These are phyloP conservation scores for Phytophthora vignae DNA, from an alignment of 352 stramenopile genomes.

Conservation along the genomic window DNA sequence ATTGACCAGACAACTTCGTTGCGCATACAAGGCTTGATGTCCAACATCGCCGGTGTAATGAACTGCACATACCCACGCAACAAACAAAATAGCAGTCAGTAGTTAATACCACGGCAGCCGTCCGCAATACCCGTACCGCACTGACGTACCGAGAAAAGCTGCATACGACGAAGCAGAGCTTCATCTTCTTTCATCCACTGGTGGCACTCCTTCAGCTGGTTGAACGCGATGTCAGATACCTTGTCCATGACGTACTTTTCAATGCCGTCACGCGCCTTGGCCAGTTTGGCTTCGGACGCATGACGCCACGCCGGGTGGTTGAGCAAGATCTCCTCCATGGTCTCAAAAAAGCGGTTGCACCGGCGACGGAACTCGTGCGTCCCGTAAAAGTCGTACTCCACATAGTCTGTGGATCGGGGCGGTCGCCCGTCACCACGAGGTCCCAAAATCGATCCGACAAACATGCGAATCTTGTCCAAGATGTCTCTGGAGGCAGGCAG, in stretches of 20 bases:
- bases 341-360: slow-evolving; percentile 77
- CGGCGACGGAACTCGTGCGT: slow-evolving; percentile 72
- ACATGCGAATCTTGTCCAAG: slow-evolving; percentile 75
- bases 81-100: not conserved
- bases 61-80: slow-evolving; percentile 19
- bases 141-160: slow-evolving; percentile 72
- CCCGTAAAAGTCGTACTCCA: slow-evolving; percentile 87
- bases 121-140: not conserved
- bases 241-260: slow-evolving; percentile 95
- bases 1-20: slow-evolving; percentile 92
- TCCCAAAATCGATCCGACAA: slow-evolving; percentile 80
- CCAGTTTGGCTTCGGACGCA: slow-evolving; percentile 63
- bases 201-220: slow-evolving; percentile 67
- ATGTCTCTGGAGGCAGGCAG: slow-evolving; percentile 78
- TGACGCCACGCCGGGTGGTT: slow-evolving; percentile 73
- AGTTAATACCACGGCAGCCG: not conserved
- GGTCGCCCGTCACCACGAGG: slow-evolving; percentile 77
- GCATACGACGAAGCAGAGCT: slow-evolving; percentile 77
- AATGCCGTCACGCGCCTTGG: slow-evolving; percentile 81
- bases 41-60: slow-evolving; percentile 88
- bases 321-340: slow-evolving; percentile 67
- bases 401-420: slow-evolving; percentile 71
- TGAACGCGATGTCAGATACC: slow-evolving; percentile 81
- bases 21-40: slow-evolving; percentile 91
- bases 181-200: slow-evolving; percentile 83